Conservation (phyloP, 371 early-diverging fungal species). For the Mucor irregularis region DNA sequence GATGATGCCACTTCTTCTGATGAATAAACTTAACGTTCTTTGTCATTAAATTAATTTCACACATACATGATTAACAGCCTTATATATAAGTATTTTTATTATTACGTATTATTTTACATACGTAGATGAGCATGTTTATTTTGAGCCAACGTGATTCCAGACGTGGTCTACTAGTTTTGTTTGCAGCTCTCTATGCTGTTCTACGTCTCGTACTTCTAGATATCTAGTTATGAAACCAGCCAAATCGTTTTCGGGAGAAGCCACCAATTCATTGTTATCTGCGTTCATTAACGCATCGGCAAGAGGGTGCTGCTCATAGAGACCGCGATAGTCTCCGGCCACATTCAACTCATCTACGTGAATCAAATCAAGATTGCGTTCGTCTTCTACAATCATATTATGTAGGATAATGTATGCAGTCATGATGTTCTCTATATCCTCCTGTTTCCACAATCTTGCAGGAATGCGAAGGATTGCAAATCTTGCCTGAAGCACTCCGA, state of each 20-base stretch:
- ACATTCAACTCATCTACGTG: too few species aligned
- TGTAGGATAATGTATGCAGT: neutral
- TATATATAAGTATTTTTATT: too few species aligned
- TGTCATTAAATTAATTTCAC: neutral
- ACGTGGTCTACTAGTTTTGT: neutral
- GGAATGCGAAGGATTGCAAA: neutral
- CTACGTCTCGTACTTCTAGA: neutral
- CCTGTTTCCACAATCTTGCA: neutral
- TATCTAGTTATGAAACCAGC: neutral
- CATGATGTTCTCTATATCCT: neutral
- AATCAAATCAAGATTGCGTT: neutral
- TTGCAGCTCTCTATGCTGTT: neutral
- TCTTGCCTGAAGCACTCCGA: neutral
- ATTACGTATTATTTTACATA: too few species aligned
- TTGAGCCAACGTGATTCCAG: too few species aligned
- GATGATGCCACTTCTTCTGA: too few species aligned
- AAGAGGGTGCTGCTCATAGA: too few species aligned
- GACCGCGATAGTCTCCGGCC: too few species aligned
- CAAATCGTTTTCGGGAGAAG: neutral
- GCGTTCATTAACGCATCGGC: neutral
- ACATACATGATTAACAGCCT: too few species aligned
- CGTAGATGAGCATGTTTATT: too few species aligned
- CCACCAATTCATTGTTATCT: too few species aligned
- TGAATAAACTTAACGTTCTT: too few species aligned
- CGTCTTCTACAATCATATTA: constrained; percentile 1